Evolutionary conservation across 2,329 filamentous ascomycete species (phyloP), one percentile per base, ranked within the genome.

Genomic region (Dactylella cylindrospora): DNA sequence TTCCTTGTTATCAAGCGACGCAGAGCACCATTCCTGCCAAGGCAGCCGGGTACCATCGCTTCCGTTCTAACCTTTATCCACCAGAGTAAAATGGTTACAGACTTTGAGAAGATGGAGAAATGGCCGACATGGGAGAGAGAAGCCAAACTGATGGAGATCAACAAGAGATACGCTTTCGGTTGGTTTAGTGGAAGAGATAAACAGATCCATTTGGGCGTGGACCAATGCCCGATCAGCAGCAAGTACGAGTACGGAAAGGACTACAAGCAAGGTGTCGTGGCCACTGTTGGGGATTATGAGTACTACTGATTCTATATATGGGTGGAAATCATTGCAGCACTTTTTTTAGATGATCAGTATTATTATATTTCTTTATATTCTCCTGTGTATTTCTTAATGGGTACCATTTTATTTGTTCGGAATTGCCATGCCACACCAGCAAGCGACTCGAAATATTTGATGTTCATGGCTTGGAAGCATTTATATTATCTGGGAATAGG

Each of bases 21-120:
- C 10, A 78, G 83, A 0, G 80, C 83, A 51, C 80, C 86, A 2
- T 90, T 90, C 71, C 75, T 90, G 52, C 87, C 87, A 1, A 80
- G 87, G 3, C 85, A 90, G 74, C 86, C 86, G 3, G 88, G 84
- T 67, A 89, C 86, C 15, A 90, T 91, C 67, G 83, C 86, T 1
- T 84, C 81, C 35, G 81, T 90, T 47, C 76, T 91, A 49, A 85
- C 85, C 0, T 90, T 85, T 69, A 86, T 90, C 60, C 84, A 90
- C 72, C 85, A 89, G 73, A 85, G 80, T 71, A 86, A 86, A 73
- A 90, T 90, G 86, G 74, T 90, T 38, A 83, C 83, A 65, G 81
- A 82, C 68, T 90, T 90, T 71, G 83, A 88, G 10, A 82, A 80
- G 33, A 88, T 84, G 17, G 80, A 84, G 62, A 81, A 81, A 72